Base-by-base conservation (phyloP, 345 rosid genomes). In the Moringa oleifera region DNA sequence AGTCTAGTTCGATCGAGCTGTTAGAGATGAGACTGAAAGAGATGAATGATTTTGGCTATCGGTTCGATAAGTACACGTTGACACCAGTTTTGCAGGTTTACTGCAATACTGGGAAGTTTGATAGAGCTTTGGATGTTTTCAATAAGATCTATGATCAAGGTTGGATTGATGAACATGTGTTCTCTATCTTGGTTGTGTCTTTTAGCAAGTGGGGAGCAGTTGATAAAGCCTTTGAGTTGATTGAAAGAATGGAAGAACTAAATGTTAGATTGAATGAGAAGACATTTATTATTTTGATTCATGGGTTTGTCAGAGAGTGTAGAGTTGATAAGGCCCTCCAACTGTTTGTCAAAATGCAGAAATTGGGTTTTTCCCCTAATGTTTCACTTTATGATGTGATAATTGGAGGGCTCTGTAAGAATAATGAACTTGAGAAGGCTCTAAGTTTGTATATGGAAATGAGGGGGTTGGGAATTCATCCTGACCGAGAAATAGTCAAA, bases 71-170 rank as follows among this genome's bases (percentile, higher is more conserved):
- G 71, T 85, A 74, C 67, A 89, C 95, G 0, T 73, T 92, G 73
- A 92, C 93, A 0, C 88, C 98, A 0, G 72, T 92, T 55, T 71
- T 92, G 77, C 85, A 70, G 78, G 82, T 73, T 63, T 89, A 87
- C 54, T 83, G 96, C 71, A 89, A 80, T 63, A 56, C 73, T 0
- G 86, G 87, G 49, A 67, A 61, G 57, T 73, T 73, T 25, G 84
- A 89, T 23, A 69, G 65, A 58, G 89, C 92, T 53, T 61, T 85
- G 74, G 56, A 62, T 59, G 75, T 84, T 57, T 89, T 92, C 60
- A 61, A 77, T 41, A 81, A 82, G 74, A 82, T 89, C 59, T 25
- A 41, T 63, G 73, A 70, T 55, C 71, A 69, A 28, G 88, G 85
- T 8, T 92, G 89, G 95, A 72, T 77, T 33, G 98, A 92, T 79